These are phyloP conservation scores for Saccharomycopsis olivae DNA, from an alignment of 805 yeast genomes.

Conservation along the genomic window DNA sequence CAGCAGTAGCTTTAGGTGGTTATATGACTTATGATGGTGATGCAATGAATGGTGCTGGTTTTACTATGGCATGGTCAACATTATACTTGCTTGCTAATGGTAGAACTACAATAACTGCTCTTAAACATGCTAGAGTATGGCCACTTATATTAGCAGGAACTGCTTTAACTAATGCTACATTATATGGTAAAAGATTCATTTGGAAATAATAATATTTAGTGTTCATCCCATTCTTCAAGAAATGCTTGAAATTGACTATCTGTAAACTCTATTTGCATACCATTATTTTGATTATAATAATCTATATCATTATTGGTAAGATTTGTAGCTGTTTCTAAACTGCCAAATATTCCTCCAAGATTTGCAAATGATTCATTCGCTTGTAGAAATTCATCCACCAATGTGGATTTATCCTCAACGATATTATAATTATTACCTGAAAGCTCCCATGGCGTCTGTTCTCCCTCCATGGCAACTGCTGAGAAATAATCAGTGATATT, in stretches of 20 bases:
- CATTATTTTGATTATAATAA: not conserved
- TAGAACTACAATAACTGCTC: conserved; percentile 38
- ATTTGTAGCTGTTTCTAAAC: no score
- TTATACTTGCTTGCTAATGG: conserved; percentile 68
- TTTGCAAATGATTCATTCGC: no score
- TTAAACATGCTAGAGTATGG: conserved; percentile 47
- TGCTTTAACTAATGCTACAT: conserved; percentile 50
- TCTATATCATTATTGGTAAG: no score
- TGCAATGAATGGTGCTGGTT: conserved; percentile 68
- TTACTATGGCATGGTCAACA: conserved; percentile 71
- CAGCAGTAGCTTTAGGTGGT: conserved; percentile 54
- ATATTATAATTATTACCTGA: no score
- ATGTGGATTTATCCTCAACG: no score
- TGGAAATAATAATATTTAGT: conserved; percentile 2
- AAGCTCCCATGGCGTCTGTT: no score
- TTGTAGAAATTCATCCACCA: no score
- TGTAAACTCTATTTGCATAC: not conserved
- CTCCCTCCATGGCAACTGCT: no score
- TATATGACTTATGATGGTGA: conserved; percentile 74
- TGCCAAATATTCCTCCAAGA: no score
- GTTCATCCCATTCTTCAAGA: conserved; percentile 2
- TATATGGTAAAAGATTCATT: conserved; percentile 54
- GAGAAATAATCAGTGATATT: no score
- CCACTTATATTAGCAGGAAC: conserved; percentile 49
- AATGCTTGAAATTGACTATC: conserved; percentile 1